Conservation (phyloP, 352 stramenopile species). For the Phytophthora lateralis region DNA sequence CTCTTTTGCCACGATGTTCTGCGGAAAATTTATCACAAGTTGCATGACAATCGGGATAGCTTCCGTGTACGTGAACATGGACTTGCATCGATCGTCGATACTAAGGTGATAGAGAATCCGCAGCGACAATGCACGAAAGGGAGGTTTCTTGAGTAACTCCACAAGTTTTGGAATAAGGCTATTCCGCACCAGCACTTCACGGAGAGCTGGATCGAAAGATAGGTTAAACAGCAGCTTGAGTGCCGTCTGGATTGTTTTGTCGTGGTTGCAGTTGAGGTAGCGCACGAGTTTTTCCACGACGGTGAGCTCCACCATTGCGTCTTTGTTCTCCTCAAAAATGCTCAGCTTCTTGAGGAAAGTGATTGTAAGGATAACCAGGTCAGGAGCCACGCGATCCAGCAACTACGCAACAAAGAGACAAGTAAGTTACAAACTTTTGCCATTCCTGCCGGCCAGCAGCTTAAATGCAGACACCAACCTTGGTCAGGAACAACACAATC, state of each 20-base stretch:
- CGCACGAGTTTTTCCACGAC: constrained; percentile 80
- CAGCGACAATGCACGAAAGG: constrained; percentile 87
- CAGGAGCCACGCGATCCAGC: constrained; percentile 85
- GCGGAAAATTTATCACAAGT: constrained; percentile 94
- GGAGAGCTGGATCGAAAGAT: constrained; percentile 90
- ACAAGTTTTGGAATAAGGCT: constrained; percentile 93
- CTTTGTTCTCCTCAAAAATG: constrained; percentile 96
- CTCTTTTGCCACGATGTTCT: constrained; percentile 92
- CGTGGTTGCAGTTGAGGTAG: constrained; percentile 83
- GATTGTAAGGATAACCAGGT: constrained; percentile 91
- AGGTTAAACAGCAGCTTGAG: constrained; percentile 95
- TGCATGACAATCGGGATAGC: constrained; percentile 95
- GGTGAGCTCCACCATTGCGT: constrained; percentile 86
- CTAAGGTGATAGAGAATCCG: constrained; percentile 95
- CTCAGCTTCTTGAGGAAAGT: constrained; percentile 94
- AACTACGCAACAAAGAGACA: constrained; percentile 48
- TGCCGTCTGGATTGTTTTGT: constrained; percentile 86
- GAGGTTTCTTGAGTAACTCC: constrained; percentile 92
- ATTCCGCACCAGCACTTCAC: constrained; percentile 87
- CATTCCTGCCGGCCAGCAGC: neutral
- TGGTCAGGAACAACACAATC: constrained; percentile 81
- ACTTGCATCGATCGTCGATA: constrained; percentile 94
- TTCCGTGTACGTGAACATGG: constrained; percentile 95
- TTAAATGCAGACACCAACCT: constrained; percentile 37
- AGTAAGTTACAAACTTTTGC: neutral